These are phyloP conservation scores for Clonostachys chloroleuca DNA, from an alignment of 2,329 filamentous ascomycete species.

Conservation along the genomic window DNA sequence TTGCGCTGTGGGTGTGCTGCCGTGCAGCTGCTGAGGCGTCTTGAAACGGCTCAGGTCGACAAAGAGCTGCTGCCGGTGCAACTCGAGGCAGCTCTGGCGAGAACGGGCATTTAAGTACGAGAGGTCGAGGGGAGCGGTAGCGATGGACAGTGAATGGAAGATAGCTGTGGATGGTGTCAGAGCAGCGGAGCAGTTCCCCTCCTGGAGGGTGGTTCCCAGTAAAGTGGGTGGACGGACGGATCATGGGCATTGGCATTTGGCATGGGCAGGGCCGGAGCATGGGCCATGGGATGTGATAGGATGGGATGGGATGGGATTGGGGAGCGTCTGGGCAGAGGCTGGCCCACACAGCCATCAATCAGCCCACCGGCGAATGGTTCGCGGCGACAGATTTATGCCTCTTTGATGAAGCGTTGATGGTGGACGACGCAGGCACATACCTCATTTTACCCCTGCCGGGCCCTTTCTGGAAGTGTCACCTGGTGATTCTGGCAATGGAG, in stretches of 20 bases:
- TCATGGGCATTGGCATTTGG: neutral
- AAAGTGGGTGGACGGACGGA: neutral
- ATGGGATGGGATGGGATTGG: too few relatives aligned
- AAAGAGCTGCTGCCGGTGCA: neutral
- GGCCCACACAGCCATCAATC: too few relatives aligned
- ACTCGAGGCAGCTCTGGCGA: neutral
- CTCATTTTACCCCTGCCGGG: too few relatives aligned
- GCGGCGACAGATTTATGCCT: too few relatives aligned
- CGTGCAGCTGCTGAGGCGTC: neutral
- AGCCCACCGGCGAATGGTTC: too few relatives aligned
- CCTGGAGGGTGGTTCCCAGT: neutral
- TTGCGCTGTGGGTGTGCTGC: neutral
- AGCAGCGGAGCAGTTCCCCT: neutral
- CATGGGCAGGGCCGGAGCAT: neutral
- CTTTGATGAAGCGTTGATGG: too few relatives aligned
- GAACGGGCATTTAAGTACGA: neutral
- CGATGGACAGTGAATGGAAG: neutral
- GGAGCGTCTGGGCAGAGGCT: too few relatives aligned
- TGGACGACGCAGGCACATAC: too few relatives aligned
- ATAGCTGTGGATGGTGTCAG: neutral
- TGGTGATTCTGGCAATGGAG: too few relatives aligned
- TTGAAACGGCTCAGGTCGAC: neutral
- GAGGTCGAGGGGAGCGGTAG: neutral
- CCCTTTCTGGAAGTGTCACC: too few relatives aligned
- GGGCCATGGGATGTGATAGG: too few relatives aligned